Percentiles rank a stretch among this genome's conserved stretches.
These are phyloP conservation scores for Apophysomyces trapeziformis DNA, from an alignment of 371 early-diverging fungal genomes.

Conservation along the genomic window DNA sequence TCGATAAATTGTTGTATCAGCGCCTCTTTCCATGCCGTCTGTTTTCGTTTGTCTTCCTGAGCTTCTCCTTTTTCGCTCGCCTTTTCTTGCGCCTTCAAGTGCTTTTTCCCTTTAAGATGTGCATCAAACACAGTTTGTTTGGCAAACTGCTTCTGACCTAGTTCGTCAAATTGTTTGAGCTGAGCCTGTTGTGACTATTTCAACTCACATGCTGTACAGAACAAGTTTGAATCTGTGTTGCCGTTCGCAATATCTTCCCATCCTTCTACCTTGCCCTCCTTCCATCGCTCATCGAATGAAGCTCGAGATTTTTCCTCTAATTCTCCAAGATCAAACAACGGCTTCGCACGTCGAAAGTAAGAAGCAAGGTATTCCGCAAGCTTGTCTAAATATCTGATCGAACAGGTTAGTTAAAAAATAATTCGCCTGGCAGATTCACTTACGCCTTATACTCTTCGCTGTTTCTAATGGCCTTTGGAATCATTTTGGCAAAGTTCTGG, in stretches of 20 bases:
- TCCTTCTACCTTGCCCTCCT: slow-evolving; percentile 58
- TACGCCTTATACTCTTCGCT: slow-evolving; percentile 65
- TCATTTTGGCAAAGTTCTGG: slow-evolving; percentile 63
- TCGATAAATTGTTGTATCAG: slow-evolving; percentile 67
- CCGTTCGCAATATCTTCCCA: slow-evolving; percentile 62
- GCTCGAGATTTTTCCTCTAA: slow-evolving; percentile 51
- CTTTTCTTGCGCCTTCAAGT: slow-evolving; percentile 78
- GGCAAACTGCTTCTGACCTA: slow-evolving; percentile 79
- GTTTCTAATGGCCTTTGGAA: slow-evolving; percentile 67
- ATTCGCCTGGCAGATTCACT: background rate
- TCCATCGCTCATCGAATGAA: slow-evolving; percentile 71
- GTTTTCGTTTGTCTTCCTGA: slow-evolving; percentile 57
- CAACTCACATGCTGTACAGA: slow-evolving; percentile 79
- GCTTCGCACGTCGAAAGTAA: slow-evolving; percentile 79
- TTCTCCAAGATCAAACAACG: slow-evolving; percentile 72
- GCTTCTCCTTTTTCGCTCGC: slow-evolving; percentile 44
- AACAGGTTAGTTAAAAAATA: background rate
- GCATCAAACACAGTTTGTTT: slow-evolving; percentile 85
- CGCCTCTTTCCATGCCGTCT: slow-evolving; percentile 67
- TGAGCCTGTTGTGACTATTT: background rate
- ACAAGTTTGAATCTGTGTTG: slow-evolving; percentile 52
- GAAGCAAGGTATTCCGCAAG: slow-evolving; percentile 73
- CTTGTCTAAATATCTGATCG: slow-evolving; percentile 67
- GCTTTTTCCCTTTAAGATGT: slow-evolving; percentile 91
- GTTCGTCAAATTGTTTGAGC: background rate